Percentiles rank a stretch among this genome's conserved stretches.
phyloP scores from a whole-genome alignment of 2,329 filamentous ascomycete species.

The Botrytis byssoidea region DNA sequence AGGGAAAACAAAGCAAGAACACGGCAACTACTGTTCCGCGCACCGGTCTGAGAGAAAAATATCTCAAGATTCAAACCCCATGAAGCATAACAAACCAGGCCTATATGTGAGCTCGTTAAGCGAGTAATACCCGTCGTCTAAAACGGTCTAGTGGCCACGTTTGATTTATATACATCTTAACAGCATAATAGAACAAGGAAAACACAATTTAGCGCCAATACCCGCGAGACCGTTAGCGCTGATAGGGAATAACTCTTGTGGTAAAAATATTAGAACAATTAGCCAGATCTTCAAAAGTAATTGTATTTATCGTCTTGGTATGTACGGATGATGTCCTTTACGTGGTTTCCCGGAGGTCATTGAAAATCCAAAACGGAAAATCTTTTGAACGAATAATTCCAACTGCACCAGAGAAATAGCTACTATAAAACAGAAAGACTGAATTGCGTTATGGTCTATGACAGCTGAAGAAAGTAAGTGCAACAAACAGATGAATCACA shows the following conservation, averaged over 20 bases:
- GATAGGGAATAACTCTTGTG: neutral
- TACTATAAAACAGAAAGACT: neutral
- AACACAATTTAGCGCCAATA: neutral
- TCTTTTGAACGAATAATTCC: neutral
- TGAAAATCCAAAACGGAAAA: neutral
- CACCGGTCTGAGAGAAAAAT: neutral
- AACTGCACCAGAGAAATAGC: neutral
- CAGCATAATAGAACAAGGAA: no score
- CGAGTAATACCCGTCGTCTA: rapidly evolving
- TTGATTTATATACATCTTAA: neutral
- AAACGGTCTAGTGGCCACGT: neutral
- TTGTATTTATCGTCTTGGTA: neutral
- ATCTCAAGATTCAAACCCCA: neutral
- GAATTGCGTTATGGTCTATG: neutral
- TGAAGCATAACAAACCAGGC: neutral
- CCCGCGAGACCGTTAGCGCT: neutral
- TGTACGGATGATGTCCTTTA: neutral
- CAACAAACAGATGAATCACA: neutral
- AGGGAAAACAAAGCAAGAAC: neutral
- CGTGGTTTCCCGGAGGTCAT: neutral
- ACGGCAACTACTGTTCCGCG: neutral
- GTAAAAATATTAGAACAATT: neutral
- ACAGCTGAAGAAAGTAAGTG: neutral
- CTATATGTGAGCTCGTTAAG: neutral
- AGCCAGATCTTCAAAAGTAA: neutral